phyloP scores from a whole-genome alignment of 179 eudicot species.

The Drosera spatulata region DNA sequence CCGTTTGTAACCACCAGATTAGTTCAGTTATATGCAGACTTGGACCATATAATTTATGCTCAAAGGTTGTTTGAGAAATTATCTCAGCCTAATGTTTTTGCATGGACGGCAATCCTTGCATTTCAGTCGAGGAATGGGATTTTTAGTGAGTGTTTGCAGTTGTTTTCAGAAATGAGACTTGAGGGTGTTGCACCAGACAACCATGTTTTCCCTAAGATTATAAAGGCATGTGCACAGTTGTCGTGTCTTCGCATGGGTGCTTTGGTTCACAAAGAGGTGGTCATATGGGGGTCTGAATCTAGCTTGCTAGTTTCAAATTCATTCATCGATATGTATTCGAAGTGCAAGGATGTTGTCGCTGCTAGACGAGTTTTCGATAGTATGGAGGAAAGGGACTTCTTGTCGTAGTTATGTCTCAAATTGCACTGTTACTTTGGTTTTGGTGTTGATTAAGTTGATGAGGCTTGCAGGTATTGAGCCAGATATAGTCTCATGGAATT shows the following conservation, averaged over 20 bases:
- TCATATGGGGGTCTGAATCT: constrained; percentile 27
- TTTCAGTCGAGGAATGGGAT: constrained; percentile 27
- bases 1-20: constrained; percentile 38
- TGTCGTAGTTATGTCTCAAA: constrained; percentile 38
- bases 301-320: constrained; percentile 29
- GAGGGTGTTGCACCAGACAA: constrained; percentile 28
- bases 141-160: constrained; percentile 15
- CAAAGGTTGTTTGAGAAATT: constrained; percentile 35
- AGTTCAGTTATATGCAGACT: constrained; percentile 33
- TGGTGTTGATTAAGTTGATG: constrained; percentile 27
- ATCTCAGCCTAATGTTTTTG: constrained; percentile 42
- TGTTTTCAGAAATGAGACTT: constrained; percentile 27
- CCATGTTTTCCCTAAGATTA: constrained; percentile 42
- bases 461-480: constrained; percentile 23
- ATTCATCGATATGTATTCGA: constrained; percentile 54
- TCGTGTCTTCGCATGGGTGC: constrained; percentile 11
- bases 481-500: constrained; percentile 42
- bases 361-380: constrained; percentile 30
- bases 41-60: constrained; percentile 23
- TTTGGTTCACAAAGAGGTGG: constrained; percentile 40
- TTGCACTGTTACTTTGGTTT: constrained; percentile 22
- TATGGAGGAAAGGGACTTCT: constrained; percentile 28
- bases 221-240: constrained; percentile 31
- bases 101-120: constrained; percentile 45
- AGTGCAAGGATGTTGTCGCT: constrained; percentile 22